phyloP scores from a whole-genome alignment of 495 filamentous ascomycete species.

The Tuber melanosporum region DNA sequence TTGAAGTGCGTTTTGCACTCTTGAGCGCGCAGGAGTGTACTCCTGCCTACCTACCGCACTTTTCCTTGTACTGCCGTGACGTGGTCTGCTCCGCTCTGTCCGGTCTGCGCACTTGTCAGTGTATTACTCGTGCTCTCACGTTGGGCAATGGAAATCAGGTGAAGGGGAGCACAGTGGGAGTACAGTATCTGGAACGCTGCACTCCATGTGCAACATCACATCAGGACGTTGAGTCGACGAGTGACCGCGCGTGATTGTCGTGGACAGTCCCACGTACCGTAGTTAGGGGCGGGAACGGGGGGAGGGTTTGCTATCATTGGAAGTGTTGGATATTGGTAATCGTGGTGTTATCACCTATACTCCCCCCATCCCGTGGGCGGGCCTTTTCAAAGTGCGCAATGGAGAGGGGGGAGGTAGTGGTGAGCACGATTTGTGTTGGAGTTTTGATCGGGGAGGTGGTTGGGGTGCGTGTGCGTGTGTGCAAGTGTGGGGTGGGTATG shows the following conservation, averaged over 20 bases:
- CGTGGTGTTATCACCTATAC: not conserved
- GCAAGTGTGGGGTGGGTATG: not conserved
- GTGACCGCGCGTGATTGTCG: not conserved
- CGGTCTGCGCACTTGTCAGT: not conserved
- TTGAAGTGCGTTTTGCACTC: slow-evolving; percentile 2
- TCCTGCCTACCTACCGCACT: not conserved
- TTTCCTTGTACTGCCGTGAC: slow-evolving; percentile 1
- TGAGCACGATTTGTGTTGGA: not conserved
- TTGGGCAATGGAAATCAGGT: not conserved
- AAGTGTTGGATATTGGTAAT: not conserved
- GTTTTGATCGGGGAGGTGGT: not conserved
- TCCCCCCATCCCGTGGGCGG: not conserved
- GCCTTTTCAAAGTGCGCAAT: not conserved
- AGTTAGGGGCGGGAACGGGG: not conserved
- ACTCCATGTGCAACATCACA: not conserved
- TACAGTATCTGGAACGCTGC: not conserved
- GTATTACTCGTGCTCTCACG: not conserved
- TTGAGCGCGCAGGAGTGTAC: not conserved
- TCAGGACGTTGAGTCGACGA: not conserved
- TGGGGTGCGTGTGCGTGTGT: too few relatives aligned
- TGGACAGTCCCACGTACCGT: not conserved
- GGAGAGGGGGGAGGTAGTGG: not conserved
- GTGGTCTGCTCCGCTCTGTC: not conserved
- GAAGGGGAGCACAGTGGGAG: not conserved
- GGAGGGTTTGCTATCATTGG: not conserved